Evolutionary conservation across 768 basidiomycete species (phyloP).

Genomic region (Panaeolus cyanescens): DNA sequence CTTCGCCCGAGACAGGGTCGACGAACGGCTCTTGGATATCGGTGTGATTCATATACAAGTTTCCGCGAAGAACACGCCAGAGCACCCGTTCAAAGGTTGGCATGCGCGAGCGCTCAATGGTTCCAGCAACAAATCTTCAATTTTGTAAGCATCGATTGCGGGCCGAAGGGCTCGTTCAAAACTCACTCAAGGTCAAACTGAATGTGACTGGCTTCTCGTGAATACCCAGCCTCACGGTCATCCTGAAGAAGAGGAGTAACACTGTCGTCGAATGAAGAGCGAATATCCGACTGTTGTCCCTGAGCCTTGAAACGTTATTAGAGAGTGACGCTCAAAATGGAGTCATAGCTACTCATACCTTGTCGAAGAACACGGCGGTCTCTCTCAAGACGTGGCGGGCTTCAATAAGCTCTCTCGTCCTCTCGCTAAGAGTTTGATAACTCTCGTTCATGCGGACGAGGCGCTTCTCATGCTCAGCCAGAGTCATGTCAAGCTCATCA

Average conservation of each 20-base stretch:
- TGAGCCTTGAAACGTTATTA: slow-evolving; percentile 60
- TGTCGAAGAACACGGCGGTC: slow-evolving; percentile 95
- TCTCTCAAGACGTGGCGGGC: slow-evolving; percentile 93
- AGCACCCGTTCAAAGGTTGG: slow-evolving; percentile 95
- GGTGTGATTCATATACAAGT: slow-evolving; percentile 98
- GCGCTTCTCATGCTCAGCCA: slow-evolving; percentile 84
- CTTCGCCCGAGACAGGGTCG: slow-evolving; percentile 78
- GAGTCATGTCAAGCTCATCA: slow-evolving; percentile 88
- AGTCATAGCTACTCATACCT: slow-evolving; percentile 43
- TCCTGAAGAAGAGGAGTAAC: slow-evolving; percentile 90
- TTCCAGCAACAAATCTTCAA: slow-evolving; percentile 91
- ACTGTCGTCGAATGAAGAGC: slow-evolving; percentile 90
- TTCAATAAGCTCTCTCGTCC: slow-evolving; percentile 86
- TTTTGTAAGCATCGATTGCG: slow-evolving; percentile 7
- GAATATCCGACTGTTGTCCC: slow-evolving; percentile 74
- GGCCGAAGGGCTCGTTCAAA: neutral
- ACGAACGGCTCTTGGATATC: slow-evolving; percentile 94
- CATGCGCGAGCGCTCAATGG: slow-evolving; percentile 89
- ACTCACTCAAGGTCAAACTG: slow-evolving; percentile 90
- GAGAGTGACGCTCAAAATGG: neutral
- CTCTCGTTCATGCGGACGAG: slow-evolving; percentile 90
- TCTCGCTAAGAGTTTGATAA: slow-evolving; percentile 86
- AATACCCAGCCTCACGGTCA: slow-evolving; percentile 72
- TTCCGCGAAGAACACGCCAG: slow-evolving; percentile 97
- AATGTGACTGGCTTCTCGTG: slow-evolving; percentile 34